Percentiles rank a stretch among this genome's conserved stretches.
Conservation (phyloP, 2,329 filamentous ascomycete genomes). For the Blumeria graminis region DNA sequence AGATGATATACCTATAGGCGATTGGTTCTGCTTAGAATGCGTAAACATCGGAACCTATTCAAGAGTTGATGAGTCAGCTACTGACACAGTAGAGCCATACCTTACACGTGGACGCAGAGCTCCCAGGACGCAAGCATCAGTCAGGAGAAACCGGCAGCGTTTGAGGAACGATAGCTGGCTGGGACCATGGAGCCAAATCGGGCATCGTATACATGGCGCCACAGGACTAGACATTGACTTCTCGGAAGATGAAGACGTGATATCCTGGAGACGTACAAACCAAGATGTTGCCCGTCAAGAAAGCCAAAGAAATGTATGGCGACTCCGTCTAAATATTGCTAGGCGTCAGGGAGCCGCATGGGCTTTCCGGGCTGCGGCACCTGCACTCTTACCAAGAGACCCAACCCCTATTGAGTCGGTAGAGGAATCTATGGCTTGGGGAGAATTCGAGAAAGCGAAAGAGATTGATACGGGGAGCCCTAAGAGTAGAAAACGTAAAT, state of each 20-base stretch:
- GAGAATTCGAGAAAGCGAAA: constrained; percentile 65
- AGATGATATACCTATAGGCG: constrained; percentile 46
- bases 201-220: constrained; percentile 37
- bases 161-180: constrained; percentile 70
- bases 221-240: constrained; percentile 62
- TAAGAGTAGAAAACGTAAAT: constrained; percentile 47
- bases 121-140: constrained; percentile 31
- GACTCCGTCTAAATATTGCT: constrained; percentile 62
- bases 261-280: constrained; percentile 29
- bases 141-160: constrained; percentile 29
- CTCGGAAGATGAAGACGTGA: constrained; percentile 44
- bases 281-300: constrained; percentile 25
- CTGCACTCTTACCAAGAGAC: constrained; percentile 25
- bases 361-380: constrained; percentile 45
- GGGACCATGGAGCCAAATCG: constrained; percentile 51
- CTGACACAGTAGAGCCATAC: neutral
- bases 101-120: constrained; percentile 7
- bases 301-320: constrained; percentile 46
- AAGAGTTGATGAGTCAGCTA: constrained; percentile 13
- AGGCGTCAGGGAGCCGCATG: constrained; percentile 52
- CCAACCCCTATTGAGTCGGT: constrained; percentile 38
- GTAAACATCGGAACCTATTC: constrained; percentile 20
- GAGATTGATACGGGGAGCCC: constrained; percentile 32
- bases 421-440: constrained; percentile 73
- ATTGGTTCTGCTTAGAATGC: constrained; percentile 87